Base-by-base conservation (phyloP, 148 eudicot genomes). In the Fagopyrum esculentum region DNA sequence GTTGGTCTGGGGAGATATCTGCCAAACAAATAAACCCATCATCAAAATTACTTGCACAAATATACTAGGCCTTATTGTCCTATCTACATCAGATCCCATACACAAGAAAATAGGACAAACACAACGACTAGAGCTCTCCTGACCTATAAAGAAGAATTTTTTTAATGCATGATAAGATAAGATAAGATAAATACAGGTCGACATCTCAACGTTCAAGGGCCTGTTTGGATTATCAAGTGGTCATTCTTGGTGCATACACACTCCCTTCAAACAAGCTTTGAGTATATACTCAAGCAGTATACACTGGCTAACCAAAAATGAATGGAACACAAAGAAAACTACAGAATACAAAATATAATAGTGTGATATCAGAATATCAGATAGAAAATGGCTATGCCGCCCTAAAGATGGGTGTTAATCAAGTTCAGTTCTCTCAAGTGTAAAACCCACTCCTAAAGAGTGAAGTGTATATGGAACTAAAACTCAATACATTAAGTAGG, bases 1-100 rank as follows among this genome's bases (percentile, higher is more conserved):
- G 93, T 77, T 76, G 87, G 80, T 84, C 93, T 75, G 97, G 89
- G 59, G 98, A 91, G 74, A 86, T 82, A 74, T 92, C 98, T 94
- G 85, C 64, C 17, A 66, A 66, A 43, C 47, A 40, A 40, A 66
- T 4, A 7, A 4, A 13, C 15, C 11, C 11, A 66, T 35, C 17
- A 66, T 12, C 46, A 66, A 40, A 12, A 13, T 5, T 7, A 43
- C 43, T 66, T 22, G 64, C 46, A 43, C 71, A 66, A 43, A 66
- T 2, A 10, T 5, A 9, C 46, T 22, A 64, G 45, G 70, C 11
- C 45, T 35, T 64, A 64, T 35, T n/a, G 45, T 59, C 30, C 64
- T 6, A 59, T 59, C 9, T 40, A 13, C 68, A 4, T 13, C 40
- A 35, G 17, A 35, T 64, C 30, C 52, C 8, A 66, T 17, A 15